A percentile compares a stretch with the other conserved stretches of the same genome.
Evolutionary conservation across 345 rosid genomes (phyloP).

Genomic region (Atalantia buxifolia): DNA sequence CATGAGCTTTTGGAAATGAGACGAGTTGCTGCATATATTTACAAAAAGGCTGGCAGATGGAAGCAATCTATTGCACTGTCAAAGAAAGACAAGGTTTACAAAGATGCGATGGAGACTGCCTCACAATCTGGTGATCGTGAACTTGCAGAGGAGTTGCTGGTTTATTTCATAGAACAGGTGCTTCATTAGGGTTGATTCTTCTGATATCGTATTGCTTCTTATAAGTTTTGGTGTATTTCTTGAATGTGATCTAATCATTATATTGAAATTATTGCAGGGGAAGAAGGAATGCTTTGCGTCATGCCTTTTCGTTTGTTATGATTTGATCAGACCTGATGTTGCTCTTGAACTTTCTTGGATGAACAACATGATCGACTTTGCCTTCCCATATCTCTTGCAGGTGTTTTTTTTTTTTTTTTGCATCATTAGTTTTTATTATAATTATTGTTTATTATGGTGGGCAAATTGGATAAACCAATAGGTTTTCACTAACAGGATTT

Average conservation of each 20-base stretch:
- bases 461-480: background rate
- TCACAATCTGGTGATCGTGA: conserved; percentile 98
- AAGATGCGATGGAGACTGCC: conserved; percentile 98
- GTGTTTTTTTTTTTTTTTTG: conserved; percentile 22
- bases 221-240: background rate
- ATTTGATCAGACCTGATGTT: conserved; percentile 72
- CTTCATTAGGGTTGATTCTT: background rate
- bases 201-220: background rate
- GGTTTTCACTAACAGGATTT: background rate
- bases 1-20: conserved; percentile 99
- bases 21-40: conserved; percentile 98
- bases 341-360: conserved; percentile 93
- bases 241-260: conserved; percentile 2
- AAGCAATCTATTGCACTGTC: conserved; percentile 97
- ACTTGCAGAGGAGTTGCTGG: conserved; percentile 92
- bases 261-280: conserved; percentile 40
- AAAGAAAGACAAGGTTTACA: conserved; percentile 87
- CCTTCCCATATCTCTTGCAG: conserved; percentile 85
- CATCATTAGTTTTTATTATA: background rate
- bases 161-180: conserved; percentile 91
- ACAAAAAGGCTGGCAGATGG: conserved; percentile 99
- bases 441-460: background rate
- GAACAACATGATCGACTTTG: conserved; percentile 81
- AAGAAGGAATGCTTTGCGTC: conserved; percentile 94
- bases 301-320: conserved; percentile 94